Base-by-base conservation (phyloP, 768 basidiomycete species). In the Rhodocollybia butyracea region DNA sequence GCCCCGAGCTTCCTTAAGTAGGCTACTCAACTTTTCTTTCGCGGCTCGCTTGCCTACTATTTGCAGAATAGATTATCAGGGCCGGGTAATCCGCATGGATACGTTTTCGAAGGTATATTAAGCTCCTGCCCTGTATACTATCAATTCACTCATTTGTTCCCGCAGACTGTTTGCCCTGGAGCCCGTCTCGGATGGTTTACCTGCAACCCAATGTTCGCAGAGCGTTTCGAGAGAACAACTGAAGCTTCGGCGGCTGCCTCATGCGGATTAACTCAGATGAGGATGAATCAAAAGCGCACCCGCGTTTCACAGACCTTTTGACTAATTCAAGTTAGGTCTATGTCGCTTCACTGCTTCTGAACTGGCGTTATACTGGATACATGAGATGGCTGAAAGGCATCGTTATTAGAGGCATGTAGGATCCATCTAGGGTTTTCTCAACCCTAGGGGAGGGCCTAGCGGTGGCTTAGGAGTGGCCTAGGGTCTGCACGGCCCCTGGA, bases 321-420 rank as follows among this genome's bases (percentile, higher is more conserved):
- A 51, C 52, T 17, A 39, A 47, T n/a, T n/a, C n/a, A 24, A 57
- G 42, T 6, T 31, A 78, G 75, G 74, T 84, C 1, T 61, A 94
- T 38, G 74, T 92, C 6, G 72, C 81, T 4, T 74, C 83, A 48
- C 73, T 91, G 3, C 66, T 94, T 26, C 64, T 73, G 12, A 75
- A 81, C 24, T 94, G 90, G 89, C 76, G 82, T 30, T 78, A 78
- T 54, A 76, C 81, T 3, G 90, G 90, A 0, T 93, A 88, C 66
- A 69, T 89, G 43, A 78, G 88, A 40, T 94, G 92, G 92, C 70
- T 92, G n/a, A n/a, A n/a, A n/a, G n/a, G n/a, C n/a, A n/a, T n/a
- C n/a, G n/a, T n/a, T n/a, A n/a, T n/a, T n/a, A n/a, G n/a, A n/a
- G n/a, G n/a, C n/a, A n/a, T n/a, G n/a, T n/a, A n/a, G n/a, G n/a